Base-by-base conservation (phyloP, 148 eudicot genomes). In the Vaccinium macrocarpon region DNA sequence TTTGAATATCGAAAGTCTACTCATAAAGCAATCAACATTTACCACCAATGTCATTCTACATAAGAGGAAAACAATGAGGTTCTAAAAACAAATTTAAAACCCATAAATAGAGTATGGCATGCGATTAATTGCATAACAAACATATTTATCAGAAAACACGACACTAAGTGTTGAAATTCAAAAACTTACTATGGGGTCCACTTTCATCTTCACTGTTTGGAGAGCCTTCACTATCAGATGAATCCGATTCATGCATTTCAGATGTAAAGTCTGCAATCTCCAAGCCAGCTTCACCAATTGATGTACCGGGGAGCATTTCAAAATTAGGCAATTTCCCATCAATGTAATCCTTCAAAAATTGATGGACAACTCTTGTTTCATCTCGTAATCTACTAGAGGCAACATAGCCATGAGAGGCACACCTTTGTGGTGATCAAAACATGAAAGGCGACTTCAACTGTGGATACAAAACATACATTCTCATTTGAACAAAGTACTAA, bases 361-460 rank as follows among this genome's bases (percentile, higher is more conserved):
- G 88, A 0, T 98, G 93, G 68, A 98, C 88, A 79, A 96, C 99
- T 76, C 88, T 91, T 10, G 98, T 95, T 84, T 97, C 99, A 86
- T 97, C 98, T 0, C 98, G 99, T 61, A 93, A 90, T 23, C 99
- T 98, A 83, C 97, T 89, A n/a, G 97, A 76, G 66, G 95, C 95
- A 62, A 95, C 96, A 82, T 92, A 94, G 21, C 99, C 99, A 48
- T 98, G 97, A 57, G 99, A 93, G 14, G 97, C 96, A 89, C 99
- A 97, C 42, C 6, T 38, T 38, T 38, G 42, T 38, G 5, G 6
- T 38, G 42, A 38, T 38, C 42, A 38, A 38, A 38, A 38, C 42
- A 38, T 38, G 42, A 38, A 38, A 38, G 42, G 42, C 42, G 42
- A 38, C 42, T 38, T 5, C 42, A 38, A 38, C 42, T 38, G 4